A percentile compares a stretch with the other conserved stretches of the same genome.
phyloP scores from a whole-genome alignment of 2,329 filamentous ascomycete species.

The Lecanicillium sp. region DNA sequence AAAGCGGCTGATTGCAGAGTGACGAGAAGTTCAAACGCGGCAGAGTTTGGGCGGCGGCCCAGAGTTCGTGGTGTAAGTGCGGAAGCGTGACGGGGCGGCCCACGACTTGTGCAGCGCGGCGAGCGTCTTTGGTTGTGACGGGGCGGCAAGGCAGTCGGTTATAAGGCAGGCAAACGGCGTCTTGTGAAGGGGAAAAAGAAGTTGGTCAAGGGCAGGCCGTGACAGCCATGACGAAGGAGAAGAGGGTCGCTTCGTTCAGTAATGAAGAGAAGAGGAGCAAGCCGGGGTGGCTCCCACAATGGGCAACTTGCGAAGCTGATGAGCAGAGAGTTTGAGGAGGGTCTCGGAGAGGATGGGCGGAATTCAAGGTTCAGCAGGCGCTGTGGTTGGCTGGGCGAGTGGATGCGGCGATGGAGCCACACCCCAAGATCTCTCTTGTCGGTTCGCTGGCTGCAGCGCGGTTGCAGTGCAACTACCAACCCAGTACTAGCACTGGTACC shows the following conservation, averaged over 20 bases:
- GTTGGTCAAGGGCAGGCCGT: background rate
- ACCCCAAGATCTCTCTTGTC: background rate
- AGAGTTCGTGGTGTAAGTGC: conserved; percentile 3
- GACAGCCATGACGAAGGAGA: background rate
- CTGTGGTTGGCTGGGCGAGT: conserved; percentile 7
- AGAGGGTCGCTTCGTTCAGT: background rate
- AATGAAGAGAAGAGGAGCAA: conserved; percentile 1
- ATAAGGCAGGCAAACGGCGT: background rate
- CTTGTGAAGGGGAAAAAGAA: no score
- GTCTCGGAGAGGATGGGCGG: conserved; percentile 9
- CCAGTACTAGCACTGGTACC: no score
- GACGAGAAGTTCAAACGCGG: background rate
- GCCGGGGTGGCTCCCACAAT: conserved; percentile 3
- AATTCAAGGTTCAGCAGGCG: conserved; percentile 7
- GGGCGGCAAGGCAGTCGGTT: background rate
- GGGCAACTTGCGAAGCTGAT: conserved; percentile 7
- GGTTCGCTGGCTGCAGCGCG: background rate
- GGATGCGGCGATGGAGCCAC: background rate
- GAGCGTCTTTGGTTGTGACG: background rate
- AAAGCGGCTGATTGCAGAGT: background rate
- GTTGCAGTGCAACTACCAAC: no score
- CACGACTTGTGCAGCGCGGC: background rate
- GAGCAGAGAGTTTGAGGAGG: conserved; percentile 10
- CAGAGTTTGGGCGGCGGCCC: no score
- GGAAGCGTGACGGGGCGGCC: conserved; percentile 1